phyloP scores from a whole-genome alignment of 2,329 filamentous ascomycete genomes.

The Pestalotiopsis fici region DNA sequence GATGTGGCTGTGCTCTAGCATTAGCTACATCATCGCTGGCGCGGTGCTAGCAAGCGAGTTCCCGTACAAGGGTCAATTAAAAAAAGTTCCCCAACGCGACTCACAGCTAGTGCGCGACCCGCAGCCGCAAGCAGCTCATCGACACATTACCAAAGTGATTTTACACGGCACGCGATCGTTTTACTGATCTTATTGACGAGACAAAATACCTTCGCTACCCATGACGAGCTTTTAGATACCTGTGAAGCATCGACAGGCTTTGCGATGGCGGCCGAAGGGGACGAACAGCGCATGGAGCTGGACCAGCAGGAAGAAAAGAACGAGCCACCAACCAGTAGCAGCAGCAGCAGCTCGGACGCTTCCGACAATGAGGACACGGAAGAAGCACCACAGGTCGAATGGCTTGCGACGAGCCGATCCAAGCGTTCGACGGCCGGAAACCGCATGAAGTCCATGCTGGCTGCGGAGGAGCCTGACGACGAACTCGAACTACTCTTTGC shows the following conservation, averaged over 20 bases:
- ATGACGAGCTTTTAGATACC: not conserved
- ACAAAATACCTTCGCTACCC: not conserved
- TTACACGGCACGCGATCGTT: not conserved
- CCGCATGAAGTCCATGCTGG: slow-evolving; percentile 76
- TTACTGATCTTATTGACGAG: not conserved
- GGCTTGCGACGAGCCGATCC: slow-evolving; percentile 71
- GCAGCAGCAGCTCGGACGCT: slow-evolving; percentile 34
- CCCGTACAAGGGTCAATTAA: not conserved
- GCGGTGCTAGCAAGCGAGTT: no score
- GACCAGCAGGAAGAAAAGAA: slow-evolving; percentile 28
- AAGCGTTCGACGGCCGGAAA: slow-evolving; percentile 83
- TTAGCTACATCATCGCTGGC: no score
- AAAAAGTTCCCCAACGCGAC: slow-evolving; percentile 4
- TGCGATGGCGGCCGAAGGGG: slow-evolving; percentile 38
- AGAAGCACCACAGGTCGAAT: slow-evolving; percentile 51
- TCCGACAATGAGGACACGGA: slow-evolving; percentile 26
- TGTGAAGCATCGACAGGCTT: not conserved
- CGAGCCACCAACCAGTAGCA: slow-evolving; percentile 33
- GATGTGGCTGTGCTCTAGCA: no score
- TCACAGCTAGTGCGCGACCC: not conserved
- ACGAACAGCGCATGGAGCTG: slow-evolving; percentile 42
- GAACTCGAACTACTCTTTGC: slow-evolving; percentile 76
- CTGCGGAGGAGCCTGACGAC: slow-evolving; percentile 70
- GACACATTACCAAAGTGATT: not conserved
- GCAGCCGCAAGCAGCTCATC: not conserved